These are phyloP conservation scores for Glaciozyma martinii DNA, from an alignment of 768 basidiomycete species.

Conservation along the genomic window DNA sequence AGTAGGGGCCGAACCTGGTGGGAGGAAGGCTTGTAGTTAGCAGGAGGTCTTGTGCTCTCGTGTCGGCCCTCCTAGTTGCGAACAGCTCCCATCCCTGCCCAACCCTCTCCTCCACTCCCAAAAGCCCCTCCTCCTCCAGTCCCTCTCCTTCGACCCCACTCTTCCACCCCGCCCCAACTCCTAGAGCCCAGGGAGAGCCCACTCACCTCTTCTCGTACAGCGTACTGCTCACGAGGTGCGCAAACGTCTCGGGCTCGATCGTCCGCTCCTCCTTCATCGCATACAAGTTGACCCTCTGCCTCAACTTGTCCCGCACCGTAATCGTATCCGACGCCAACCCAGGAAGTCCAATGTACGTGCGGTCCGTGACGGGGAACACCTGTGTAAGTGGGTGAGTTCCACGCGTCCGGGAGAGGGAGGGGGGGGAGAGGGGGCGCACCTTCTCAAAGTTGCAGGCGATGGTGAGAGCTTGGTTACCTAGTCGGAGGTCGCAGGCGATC, in stretches of 20 bases:
- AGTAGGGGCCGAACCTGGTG: conserved; percentile 74
- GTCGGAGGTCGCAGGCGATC: conserved; percentile 86
- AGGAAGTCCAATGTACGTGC: conserved; percentile 80
- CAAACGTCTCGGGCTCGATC: conserved; percentile 91
- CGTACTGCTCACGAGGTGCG: conserved; percentile 87
- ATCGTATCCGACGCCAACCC: conserved; percentile 89
- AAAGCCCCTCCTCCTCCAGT: no score
- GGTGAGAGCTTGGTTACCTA: conserved; percentile 77
- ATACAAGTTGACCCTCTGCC: conserved; percentile 96
- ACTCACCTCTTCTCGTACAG: conserved; percentile 74
- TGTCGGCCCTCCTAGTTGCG: not conserved
- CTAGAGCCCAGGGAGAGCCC: not conserved
- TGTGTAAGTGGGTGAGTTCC: conserved; percentile 40
- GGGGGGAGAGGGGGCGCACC: conserved; percentile 45
- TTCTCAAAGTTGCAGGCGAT: conserved; percentile 90
- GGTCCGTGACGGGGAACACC: conserved; percentile 91
- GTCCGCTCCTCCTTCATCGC: conserved; percentile 98
- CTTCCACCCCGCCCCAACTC: not conserved
- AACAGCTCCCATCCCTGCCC: conserved; percentile 6
- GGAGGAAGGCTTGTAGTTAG: not conserved
- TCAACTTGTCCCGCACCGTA: conserved; percentile 85
- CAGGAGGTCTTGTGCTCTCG: not conserved
- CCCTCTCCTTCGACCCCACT: not conserved
- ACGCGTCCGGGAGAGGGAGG: not conserved
- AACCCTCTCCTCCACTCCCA: no score